These are phyloP conservation scores for Malania oleifera DNA, from an alignment of 164 flowering plant species.

Conservation along the genomic window DNA sequence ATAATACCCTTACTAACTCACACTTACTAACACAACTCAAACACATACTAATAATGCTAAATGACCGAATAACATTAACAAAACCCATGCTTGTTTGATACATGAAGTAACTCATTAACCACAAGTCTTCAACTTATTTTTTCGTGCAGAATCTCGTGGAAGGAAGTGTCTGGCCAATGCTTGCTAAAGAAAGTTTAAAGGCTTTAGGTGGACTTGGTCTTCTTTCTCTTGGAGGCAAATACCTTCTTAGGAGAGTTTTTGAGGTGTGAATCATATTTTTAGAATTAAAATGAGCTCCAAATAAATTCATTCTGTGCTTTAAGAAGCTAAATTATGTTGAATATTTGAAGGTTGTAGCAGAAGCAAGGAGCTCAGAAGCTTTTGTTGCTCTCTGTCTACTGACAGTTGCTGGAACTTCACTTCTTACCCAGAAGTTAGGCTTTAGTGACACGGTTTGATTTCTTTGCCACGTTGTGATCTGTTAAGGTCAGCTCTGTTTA, in stretches of 20 bases:
- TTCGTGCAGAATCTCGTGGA: slow-evolving; percentile 51
- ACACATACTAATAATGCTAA: too few species aligned
- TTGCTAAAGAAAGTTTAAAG: slow-evolving; percentile 81
- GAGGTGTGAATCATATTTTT: slow-evolving; percentile 49
- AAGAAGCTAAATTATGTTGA: slow-evolving; percentile 11
- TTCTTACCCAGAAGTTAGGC: slow-evolving; percentile 84
- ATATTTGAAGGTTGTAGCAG: slow-evolving; percentile 79
- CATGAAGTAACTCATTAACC: too few species aligned
- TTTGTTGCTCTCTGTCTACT: slow-evolving; percentile 95
- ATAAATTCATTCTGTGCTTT: neutral
- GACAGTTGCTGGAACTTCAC: slow-evolving; percentile 95
- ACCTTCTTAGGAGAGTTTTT: slow-evolving; percentile 78
- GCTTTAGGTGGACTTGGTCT: slow-evolving; percentile 91
- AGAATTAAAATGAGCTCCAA: neutral
- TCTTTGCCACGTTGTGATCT: slow-evolving; percentile 1
- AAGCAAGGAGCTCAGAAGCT: slow-evolving; percentile 95
- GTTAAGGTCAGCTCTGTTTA: neutral
- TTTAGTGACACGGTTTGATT: slow-evolving; percentile 91
- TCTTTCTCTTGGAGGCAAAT: slow-evolving; percentile 92
- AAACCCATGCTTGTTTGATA: too few species aligned
- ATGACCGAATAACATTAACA: too few species aligned
- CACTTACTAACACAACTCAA: too few species aligned
- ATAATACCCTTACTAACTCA: too few species aligned
- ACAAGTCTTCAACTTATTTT: slow-evolving; percentile 1
- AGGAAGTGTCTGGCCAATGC: slow-evolving; percentile 92